phyloP scores from a whole-genome alignment of 1,139 yeast species.

The Yamadazyma oceani region DNA sequence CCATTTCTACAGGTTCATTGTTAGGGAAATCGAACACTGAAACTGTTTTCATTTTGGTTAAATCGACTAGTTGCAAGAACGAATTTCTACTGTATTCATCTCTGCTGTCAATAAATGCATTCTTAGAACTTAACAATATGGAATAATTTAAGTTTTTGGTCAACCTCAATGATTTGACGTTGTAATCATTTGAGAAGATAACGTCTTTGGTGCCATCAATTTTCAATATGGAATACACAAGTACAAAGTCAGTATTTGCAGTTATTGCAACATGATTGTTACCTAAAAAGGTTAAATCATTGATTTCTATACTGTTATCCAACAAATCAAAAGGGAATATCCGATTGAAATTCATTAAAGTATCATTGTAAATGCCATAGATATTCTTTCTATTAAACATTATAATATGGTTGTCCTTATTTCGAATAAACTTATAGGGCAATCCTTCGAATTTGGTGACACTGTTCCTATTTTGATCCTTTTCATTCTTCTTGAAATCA shows the following conservation, averaged over 20 bases:
- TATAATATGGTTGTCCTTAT: slow-evolving; percentile 6
- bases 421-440: slow-evolving; percentile 17
- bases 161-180: slow-evolving; percentile 17
- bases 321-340: slow-evolving; percentile 6
- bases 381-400: slow-evolving; percentile 15
- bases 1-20: slow-evolving; percentile 17
- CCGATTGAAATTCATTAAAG: slow-evolving; percentile 8
- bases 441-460: slow-evolving; percentile 12
- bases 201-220: slow-evolving; percentile 9
- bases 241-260: slow-evolving; percentile 8
- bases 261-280: slow-evolving; percentile 9
- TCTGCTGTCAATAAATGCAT: slow-evolving; percentile 13
- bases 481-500: slow-evolving; percentile 9
- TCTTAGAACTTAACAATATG: slow-evolving; percentile 20
- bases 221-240: slow-evolving; percentile 10
- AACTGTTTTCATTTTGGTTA: slow-evolving; percentile 14
- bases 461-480: slow-evolving; percentile 6
- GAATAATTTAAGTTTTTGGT: slow-evolving; percentile 12
- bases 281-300: slow-evolving; percentile 14
- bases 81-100: slow-evolving; percentile 18
- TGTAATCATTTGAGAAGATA: slow-evolving; percentile 18
- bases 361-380: slow-evolving; percentile 9
- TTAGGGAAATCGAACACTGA: slow-evolving; percentile 13
- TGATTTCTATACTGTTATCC: slow-evolving; percentile 6
- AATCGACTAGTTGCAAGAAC: slow-evolving; percentile 20